These are phyloP conservation scores for Canna indica DNA, from an alignment of 176 grass and related monocot species.

Conservation along the genomic window DNA sequence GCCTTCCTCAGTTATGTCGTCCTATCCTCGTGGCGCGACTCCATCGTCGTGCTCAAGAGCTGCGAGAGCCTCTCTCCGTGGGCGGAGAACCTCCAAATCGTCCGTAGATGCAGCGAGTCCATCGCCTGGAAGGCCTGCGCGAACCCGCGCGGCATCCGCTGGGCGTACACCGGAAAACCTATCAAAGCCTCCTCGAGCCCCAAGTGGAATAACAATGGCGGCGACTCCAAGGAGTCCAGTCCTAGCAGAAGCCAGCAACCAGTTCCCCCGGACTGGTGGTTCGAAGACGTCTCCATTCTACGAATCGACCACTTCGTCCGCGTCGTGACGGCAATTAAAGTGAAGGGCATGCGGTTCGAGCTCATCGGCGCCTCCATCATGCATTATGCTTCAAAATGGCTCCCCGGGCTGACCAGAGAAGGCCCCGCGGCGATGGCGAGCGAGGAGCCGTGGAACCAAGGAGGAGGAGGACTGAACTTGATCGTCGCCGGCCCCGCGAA, in stretches of 20 bases:
- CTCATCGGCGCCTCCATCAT: slow-evolving; percentile 82
- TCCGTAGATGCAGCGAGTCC: slow-evolving; percentile 86
- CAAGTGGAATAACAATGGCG: slow-evolving; percentile 65
- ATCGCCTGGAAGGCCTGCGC: slow-evolving; percentile 99
- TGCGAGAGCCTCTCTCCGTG: slow-evolving; percentile 86
- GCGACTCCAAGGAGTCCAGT: slow-evolving; percentile 73
- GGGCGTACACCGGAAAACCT: slow-evolving; percentile 61
- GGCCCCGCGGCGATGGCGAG: slow-evolving; percentile 21
- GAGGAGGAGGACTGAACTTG: slow-evolving; percentile 52
- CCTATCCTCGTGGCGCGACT: slow-evolving; percentile 88
- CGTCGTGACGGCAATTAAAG: slow-evolving; percentile 88
- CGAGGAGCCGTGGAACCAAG: slow-evolving; percentile 32
- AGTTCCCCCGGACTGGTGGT: slow-evolving; percentile 92
- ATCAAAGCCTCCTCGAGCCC: slow-evolving; percentile 33
- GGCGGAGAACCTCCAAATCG: slow-evolving; percentile 99
- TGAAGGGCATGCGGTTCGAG: slow-evolving; percentile 92
- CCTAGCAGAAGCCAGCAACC: slow-evolving; percentile 47
- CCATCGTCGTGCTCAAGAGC: slow-evolving; percentile 83
- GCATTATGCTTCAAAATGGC: slow-evolving; percentile 85
- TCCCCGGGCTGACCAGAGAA: slow-evolving; percentile 60
- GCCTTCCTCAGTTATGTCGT: slow-evolving; percentile 98
- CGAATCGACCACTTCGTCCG: slow-evolving; percentile 87
- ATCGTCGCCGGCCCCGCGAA: slow-evolving; percentile 42
- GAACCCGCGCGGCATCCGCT: slow-evolving; percentile 72
- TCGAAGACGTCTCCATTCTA: slow-evolving; percentile 83